These are phyloP conservation scores for Heliamphora pulchella DNA, from an alignment of 179 eudicot genomes.

Conservation along the genomic window DNA sequence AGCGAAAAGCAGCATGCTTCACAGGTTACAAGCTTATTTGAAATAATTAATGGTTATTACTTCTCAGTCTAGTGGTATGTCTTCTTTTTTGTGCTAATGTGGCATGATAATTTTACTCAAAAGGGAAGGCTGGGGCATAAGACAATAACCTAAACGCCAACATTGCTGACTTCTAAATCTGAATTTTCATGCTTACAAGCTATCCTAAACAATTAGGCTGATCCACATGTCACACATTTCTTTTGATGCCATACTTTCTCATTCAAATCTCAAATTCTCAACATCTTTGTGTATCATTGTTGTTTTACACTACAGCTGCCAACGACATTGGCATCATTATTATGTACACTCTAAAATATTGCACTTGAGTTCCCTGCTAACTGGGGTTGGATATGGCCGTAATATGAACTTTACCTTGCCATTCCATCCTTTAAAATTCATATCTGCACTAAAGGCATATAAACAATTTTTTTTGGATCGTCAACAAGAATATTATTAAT, in stretches of 20 bases:
- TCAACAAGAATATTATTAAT: too few species aligned
- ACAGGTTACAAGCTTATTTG: neutral
- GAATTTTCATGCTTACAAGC: neutral
- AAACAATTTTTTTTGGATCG: too few species aligned
- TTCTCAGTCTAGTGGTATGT: neutral
- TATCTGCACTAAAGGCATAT: constrained; percentile 5
- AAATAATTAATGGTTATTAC: neutral
- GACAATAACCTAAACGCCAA: constrained; percentile 5
- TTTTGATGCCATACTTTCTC: neutral
- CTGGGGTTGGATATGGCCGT: neutral
- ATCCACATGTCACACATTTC: neutral
- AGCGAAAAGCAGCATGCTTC: neutral
- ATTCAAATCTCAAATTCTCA: neutral
- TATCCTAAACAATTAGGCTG: neutral
- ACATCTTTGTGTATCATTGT: too few species aligned
- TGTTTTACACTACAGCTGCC: too few species aligned
- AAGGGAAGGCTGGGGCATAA: neutral
- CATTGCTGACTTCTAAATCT: neutral
- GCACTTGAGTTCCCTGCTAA: neutral
- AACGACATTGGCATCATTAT: neutral
- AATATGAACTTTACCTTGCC: constrained; percentile 1
- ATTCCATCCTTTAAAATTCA: neutral
- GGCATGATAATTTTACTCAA: neutral
- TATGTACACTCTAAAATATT: neutral
- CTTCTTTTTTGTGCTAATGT: neutral